Conservation (phyloP, 176 grass and related monocot genomes). For the Paspalum notatum region DNA sequence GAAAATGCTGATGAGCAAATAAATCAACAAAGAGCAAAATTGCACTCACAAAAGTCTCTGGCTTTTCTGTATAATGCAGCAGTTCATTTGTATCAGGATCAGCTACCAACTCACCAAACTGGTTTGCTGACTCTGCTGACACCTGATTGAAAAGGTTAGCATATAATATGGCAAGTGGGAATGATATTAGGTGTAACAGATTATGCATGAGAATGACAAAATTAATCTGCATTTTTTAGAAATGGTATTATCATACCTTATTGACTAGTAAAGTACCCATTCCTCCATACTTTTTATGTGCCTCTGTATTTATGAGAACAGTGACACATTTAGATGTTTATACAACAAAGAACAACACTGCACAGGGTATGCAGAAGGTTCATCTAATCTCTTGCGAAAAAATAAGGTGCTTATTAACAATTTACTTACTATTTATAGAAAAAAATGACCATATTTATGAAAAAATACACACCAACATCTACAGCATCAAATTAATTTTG, state of each 20-base stretch:
- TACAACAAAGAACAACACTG: conserved; percentile 14
- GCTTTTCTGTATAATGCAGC: conserved; percentile 94
- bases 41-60: conserved; percentile 95
- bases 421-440: background rate
- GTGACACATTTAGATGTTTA: conserved; percentile 22
- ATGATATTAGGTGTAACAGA: conserved; percentile 20
- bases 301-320: conserved; percentile 66
- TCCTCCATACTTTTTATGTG: conserved; percentile 93
- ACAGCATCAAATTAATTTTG: too few relatives aligned
- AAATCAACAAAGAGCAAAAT: conserved; percentile 23
- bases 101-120: conserved; percentile 98
- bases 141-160: conserved; percentile 52
- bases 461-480: too few relatives aligned
- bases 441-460: too few relatives aligned
- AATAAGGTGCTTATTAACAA: background rate
- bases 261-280: conserved; percentile 96
- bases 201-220: background rate
- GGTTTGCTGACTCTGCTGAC: conserved; percentile 93
- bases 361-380: background rate
- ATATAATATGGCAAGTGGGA: conserved; percentile 18
- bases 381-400: background rate
- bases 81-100: conserved; percentile 96
- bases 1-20: conserved; percentile 20
- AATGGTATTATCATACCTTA: conserved; percentile 55
- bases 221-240: conserved; percentile 5